Evolutionary conservation across 169 alveolate genomes (phyloP).

Genomic region (Babesia sp.): DNA sequence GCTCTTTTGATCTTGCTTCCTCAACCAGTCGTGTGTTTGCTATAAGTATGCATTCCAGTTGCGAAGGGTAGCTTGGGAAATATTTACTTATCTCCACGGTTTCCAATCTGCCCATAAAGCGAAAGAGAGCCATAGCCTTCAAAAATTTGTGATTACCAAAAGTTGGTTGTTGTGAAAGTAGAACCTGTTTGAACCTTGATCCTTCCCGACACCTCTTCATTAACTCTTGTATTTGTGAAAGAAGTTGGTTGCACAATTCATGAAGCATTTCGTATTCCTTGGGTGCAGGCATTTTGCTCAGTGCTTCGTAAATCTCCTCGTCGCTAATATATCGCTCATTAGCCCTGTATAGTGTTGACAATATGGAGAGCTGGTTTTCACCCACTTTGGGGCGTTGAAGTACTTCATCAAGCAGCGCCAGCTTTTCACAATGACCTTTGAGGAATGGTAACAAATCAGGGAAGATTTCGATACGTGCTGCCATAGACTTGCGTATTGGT

Average conservation of each 20-base stretch:
- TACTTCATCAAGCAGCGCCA: background rate
- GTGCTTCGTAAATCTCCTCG: background rate
- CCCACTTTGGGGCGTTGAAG: background rate
- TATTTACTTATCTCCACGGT: background rate
- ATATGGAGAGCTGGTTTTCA: conserved; percentile 5
- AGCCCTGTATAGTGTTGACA: conserved; percentile 23
- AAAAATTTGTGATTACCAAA: conserved; percentile 12
- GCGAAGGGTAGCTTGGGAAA: conserved; percentile 1
- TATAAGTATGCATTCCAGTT: conserved; percentile 27
- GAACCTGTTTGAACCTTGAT: background rate
- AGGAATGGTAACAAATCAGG: conserved; percentile 1
- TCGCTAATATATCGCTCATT: conserved; percentile 10
- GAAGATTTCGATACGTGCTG: conserved; percentile 23
- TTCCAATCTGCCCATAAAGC: conserved; percentile 19
- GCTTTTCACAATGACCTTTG: background rate
- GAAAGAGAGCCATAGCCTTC: conserved; percentile 11
- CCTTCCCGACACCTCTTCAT: background rate
- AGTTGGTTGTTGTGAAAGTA: conserved; percentile 1
- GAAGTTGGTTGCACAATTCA: conserved; percentile 7
- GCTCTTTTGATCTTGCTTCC: background rate
- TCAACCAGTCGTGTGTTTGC: conserved; percentile 5
- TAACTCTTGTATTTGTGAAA: background rate
- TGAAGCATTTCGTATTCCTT: background rate
- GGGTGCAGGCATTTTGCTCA: background rate
- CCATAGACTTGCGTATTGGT: background rate